Evolutionary conservation across 331 rosid genomes (phyloP), one percentile per base, ranked within the genome.

Genomic region (Pyrus hybrid): DNA sequence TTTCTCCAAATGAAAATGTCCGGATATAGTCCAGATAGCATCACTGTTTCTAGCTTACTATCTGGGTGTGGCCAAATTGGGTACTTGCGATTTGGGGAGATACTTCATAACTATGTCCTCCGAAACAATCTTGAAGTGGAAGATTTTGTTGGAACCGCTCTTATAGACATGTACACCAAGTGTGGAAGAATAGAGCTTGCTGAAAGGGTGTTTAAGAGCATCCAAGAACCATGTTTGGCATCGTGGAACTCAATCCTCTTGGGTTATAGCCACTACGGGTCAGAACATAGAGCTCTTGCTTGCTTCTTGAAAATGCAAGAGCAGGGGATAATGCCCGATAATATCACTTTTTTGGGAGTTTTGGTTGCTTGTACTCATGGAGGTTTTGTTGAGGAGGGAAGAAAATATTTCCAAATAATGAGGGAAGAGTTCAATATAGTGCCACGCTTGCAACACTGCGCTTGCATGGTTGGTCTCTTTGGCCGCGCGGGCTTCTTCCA

Each of bases 161-260:
- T 93, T 28, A 87, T 90, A 79, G 93, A 90, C 81, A 87, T 93
- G 98, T 90, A 93, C 83, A 70, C 80, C 56, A 93, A 93, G 80
- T 89, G 98, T 74, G 98, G 96, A 76, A 89, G 80, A 86, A 78
- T 91, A 73, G 94, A 87, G 29, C 82, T 71, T 57, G 93, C 93
- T 60, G 96, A 87, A 83, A 89, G 69, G 71, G 86, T 86, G 68
- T 87, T 90, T 77, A 70, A 82, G 54, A 79, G 83, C 75, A 83
- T 91, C 71, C 77, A 76, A 70, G 85, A 82, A 45, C 98, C 93
- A 12, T 93, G 96, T 72, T 85, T 91, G 82, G 90, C 89, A 60
- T 82, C 95, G 60, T 88, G 98, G 98, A 93, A 93, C 76, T 76
- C 96, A 41, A 89, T 93, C 79, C 87, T 93, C 63, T 91, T 88